These are phyloP conservation scores for Hydrangea macrophylla DNA, from an alignment of 148 eudicot genomes.

Conservation along the genomic window DNA sequence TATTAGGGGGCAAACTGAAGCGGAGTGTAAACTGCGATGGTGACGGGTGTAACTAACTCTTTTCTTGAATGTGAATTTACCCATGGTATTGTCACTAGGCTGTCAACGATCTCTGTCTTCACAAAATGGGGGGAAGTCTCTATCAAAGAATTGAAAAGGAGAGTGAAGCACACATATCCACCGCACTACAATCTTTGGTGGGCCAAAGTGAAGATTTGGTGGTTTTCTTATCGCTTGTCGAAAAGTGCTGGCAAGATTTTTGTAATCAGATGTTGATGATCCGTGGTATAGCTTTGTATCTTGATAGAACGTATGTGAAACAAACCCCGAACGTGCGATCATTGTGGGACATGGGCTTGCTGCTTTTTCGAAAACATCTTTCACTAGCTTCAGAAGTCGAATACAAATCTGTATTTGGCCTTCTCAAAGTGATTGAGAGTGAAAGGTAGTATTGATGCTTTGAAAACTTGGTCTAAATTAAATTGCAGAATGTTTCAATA, in stretches of 20 bases:
- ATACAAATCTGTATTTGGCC: constrained; percentile 93
- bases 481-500: no score
- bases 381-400: constrained; percentile 86
- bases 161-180: constrained; percentile 78
- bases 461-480: no score
- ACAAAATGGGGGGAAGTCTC: constrained; percentile 91
- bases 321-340: constrained; percentile 82
- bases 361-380: constrained; percentile 85
- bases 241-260: constrained; percentile 97
- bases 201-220: constrained; percentile 93
- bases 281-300: constrained; percentile 90
- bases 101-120: constrained; percentile 86
- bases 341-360: constrained; percentile 99
- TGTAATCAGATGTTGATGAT: constrained; percentile 98
- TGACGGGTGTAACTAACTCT: no score
- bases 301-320: constrained; percentile 94
- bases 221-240: constrained; percentile 84
- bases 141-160: constrained; percentile 85
- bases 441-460: constrained; percentile 55
- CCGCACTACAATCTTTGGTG: constrained; percentile 67
- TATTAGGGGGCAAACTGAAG: no score
- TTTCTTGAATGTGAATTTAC: no score
- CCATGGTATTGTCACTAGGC: constrained; percentile 45
- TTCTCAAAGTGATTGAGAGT: constrained; percentile 89
- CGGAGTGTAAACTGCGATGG: no score